Base-by-base conservation (phyloP, 345 rosid genomes). In the Corchorus olitorius region DNA sequence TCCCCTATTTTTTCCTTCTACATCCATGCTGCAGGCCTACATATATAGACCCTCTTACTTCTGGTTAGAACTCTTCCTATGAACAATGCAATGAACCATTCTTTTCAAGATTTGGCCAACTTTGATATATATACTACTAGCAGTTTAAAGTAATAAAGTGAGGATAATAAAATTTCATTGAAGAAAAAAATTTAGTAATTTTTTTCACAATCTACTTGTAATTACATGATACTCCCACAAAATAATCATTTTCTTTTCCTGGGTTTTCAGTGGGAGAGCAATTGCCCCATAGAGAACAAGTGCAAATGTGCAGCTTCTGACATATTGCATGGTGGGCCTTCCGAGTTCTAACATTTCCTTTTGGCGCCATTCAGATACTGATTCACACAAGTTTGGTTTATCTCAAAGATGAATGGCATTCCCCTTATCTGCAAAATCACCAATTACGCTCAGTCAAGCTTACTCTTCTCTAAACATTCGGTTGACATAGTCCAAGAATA, bases 331-430 rank as follows among this genome's bases (percentile, higher is more conserved):
- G 20, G 20, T 19, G 61, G 27, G 61, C 33, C 34, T 56, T 13
- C 5, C 4, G 14, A 56, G 14, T 56, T 19, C 8, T 0, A 20
- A 8, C 34, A 7, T 20, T 5, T 59, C n/a, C n/a, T n/a, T n/a
- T n/a, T n/a, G n/a, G n/a, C n/a, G n/a, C n/a, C n/a, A n/a, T n/a
- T 86, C 75, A 91, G 37, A 78, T 83, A 83, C 69, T 46, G 79
- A 83, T 84, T 87, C 71, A 84, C 82, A 22, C 80, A 70, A 33
- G 74, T 85, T 77, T 80, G 84, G 74, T 85, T 87, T 56, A 53
- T 74, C 86, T 89, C 93, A 49, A 92, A 92, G 79, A 89, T 77
- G 84, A 90, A 92, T 4, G 89, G 75, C 83, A 84, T 76, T 33
- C 88, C 89, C 73, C 89, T 80, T 60, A 92, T 87, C 97, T 90